phyloP scores from a whole-genome alignment of 2,329 filamentous ascomycete species.

The Beauveria bassiana region DNA sequence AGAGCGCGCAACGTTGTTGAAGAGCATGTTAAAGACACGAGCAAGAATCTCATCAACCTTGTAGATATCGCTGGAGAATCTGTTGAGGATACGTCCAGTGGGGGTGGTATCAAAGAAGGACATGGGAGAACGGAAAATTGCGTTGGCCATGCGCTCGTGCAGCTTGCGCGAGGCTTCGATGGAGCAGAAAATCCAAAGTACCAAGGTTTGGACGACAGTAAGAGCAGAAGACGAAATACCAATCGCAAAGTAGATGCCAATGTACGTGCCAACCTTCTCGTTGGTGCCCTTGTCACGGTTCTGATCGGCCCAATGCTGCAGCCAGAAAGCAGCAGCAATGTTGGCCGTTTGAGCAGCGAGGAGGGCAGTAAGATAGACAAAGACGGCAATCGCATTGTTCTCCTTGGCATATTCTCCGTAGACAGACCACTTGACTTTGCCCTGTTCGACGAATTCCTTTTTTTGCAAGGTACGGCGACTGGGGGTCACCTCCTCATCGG shows the following conservation, averaged over 20 bases:
- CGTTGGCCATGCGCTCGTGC: constrained; percentile 93
- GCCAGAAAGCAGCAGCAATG: constrained; percentile 82
- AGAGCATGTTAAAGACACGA: constrained; percentile 95
- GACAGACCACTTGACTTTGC: constrained; percentile 93
- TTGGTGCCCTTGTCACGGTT: constrained; percentile 66
- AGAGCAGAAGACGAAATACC: constrained; percentile 79
- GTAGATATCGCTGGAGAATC: constrained; percentile 83
- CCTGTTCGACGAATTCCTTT: constrained; percentile 86
- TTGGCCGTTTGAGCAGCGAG: constrained; percentile 73
- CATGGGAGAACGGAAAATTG: constrained; percentile 97
- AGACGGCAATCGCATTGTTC: constrained; percentile 80
- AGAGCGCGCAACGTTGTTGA: constrained; percentile 66
- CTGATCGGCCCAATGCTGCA: constrained; percentile 82
- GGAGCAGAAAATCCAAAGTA: constrained; percentile 98
- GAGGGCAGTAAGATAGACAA: constrained; percentile 69
- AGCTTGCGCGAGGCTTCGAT: constrained; percentile 97
- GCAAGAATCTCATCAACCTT: constrained; percentile 87
- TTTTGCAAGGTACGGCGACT: constrained; percentile 77
- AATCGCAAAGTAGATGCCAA: constrained; percentile 92
- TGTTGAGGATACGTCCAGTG: constrained; percentile 89
- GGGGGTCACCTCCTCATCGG: constrained; percentile 70
- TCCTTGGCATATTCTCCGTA: constrained; percentile 93
- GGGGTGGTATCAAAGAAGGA: constrained; percentile 98
- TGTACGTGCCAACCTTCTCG: constrained; percentile 74
- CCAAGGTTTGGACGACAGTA: constrained; percentile 85